These are phyloP conservation scores for Fusarium virguliforme DNA, from an alignment of 2,329 filamentous ascomycete species.

Conservation along the genomic window DNA sequence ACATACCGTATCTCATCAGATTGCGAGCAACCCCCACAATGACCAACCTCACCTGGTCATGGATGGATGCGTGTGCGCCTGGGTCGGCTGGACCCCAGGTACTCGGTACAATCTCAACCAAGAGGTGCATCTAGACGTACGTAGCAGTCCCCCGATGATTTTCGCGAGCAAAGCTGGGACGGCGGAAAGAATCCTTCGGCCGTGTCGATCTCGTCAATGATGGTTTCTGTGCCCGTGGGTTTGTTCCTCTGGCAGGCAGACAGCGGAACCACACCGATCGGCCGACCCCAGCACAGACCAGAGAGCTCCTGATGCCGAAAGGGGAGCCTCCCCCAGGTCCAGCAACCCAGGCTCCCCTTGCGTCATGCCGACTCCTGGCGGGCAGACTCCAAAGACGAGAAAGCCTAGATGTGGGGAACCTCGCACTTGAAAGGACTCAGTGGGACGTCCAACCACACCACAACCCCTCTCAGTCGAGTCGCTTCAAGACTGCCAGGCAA, in stretches of 20 bases:
- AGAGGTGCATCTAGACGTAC: not conserved
- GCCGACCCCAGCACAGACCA: slow-evolving; percentile 34
- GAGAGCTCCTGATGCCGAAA: slow-evolving; percentile 26
- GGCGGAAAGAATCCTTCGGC: slow-evolving; percentile 37
- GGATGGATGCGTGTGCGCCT: slow-evolving; percentile 17
- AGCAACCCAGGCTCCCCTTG: slow-evolving; percentile 44
- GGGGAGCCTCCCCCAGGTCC: slow-evolving; percentile 23
- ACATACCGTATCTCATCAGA: slow-evolving; percentile 18
- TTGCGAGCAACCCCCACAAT: slow-evolving; percentile 25
- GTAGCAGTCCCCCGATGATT: not conserved
- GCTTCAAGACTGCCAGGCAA: slow-evolving; percentile 9
- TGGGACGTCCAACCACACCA: slow-evolving; percentile 12
- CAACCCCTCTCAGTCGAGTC: slow-evolving; percentile 8
- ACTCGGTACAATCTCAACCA: not conserved
- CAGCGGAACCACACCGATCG: slow-evolving; percentile 46
- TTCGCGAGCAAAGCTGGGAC: slow-evolving; percentile 6
- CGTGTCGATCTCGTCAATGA: slow-evolving; percentile 40
- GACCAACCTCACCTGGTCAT: slow-evolving; percentile 21
- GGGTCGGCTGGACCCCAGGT: slow-evolving; percentile 3
- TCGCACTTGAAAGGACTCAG: slow-evolving; percentile 19
- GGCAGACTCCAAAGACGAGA: slow-evolving; percentile 46
- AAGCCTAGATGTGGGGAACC: slow-evolving; percentile 51
- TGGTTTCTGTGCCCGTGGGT: slow-evolving; percentile 11
- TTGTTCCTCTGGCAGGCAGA: slow-evolving; percentile 19
- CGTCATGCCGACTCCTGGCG: slow-evolving; percentile 45